phyloP scores from a whole-genome alignment of 352 stramenopile species.

The Globisporangium ultimum region DNA sequence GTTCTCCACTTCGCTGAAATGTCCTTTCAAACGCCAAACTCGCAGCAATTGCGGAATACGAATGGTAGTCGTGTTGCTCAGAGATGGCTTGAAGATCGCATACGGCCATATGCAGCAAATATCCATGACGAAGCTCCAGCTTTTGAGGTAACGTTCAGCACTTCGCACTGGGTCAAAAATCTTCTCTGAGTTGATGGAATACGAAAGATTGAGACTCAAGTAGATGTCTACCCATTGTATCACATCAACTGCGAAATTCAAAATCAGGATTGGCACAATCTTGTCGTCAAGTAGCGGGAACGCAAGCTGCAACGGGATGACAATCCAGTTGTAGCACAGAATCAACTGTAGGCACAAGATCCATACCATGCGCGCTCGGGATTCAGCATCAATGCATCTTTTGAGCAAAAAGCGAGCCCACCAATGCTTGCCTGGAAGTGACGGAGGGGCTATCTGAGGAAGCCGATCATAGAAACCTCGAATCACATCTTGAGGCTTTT shows the following conservation, averaged over 20 bases:
- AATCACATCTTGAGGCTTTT: slow-evolving; percentile 33
- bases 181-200: slow-evolving; percentile 42
- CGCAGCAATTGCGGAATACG: slow-evolving; percentile 33
- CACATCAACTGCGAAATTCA: slow-evolving; percentile 30
- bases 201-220: slow-evolving; percentile 44
- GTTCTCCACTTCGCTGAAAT: slow-evolving; percentile 32
- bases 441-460: slow-evolving; percentile 18
- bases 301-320: slow-evolving; percentile 42
- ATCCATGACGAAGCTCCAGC: slow-evolving; percentile 29
- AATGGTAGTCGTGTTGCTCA: slow-evolving; percentile 13
- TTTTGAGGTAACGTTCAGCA: slow-evolving; percentile 33
- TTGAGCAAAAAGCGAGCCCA: slow-evolving; percentile 32
- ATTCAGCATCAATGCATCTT: slow-evolving; percentile 37
- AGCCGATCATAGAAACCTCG: slow-evolving; percentile 57
- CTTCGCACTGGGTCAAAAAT: slow-evolving; percentile 34
- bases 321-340: slow-evolving; percentile 54
- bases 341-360: slow-evolving; percentile 34
- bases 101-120: slow-evolving; percentile 33
- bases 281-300: slow-evolving; percentile 34
- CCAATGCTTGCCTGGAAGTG: slow-evolving; percentile 18
- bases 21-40: slow-evolving; percentile 32
- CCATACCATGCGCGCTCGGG: slow-evolving; percentile 39
- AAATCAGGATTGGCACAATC: slow-evolving; percentile 23
- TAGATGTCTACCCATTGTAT: slow-evolving; percentile 52
- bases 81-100: slow-evolving; percentile 23